A percentile compares a stretch with the other conserved stretches of the same genome.
These are phyloP conservation scores for Suhomyces panamericanus DNA, from an alignment of 1,139 yeast species.

Conservation along the genomic window DNA sequence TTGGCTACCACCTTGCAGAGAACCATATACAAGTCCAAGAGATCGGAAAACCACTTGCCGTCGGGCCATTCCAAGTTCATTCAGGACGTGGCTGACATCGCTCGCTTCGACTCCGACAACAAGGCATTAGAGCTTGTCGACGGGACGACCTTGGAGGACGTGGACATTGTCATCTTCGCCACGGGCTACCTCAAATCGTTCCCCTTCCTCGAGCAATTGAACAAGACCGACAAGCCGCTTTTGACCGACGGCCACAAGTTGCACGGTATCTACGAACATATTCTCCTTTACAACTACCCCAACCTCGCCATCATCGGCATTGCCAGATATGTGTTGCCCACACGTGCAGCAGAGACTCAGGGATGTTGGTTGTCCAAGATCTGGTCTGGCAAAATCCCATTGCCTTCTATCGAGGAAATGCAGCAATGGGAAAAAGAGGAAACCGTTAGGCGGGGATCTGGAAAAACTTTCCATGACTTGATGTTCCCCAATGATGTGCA, in stretches of 20 bases:
- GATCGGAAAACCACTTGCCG: slow-evolving; percentile 40
- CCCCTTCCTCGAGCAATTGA: slow-evolving; percentile 15
- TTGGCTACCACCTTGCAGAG: slow-evolving; percentile 38
- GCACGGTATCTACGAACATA: slow-evolving; percentile 54
- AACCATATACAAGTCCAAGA: slow-evolving; percentile 46
- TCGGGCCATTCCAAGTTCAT: slow-evolving; percentile 42
- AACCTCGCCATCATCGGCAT: slow-evolving; percentile 55
- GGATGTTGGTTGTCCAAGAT: slow-evolving; percentile 57
- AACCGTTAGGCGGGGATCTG: slow-evolving; percentile 36
- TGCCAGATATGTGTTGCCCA: slow-evolving; percentile 56
- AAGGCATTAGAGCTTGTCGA: slow-evolving; percentile 28
- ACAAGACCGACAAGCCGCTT: slow-evolving; percentile 22
- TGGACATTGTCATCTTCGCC: slow-evolving; percentile 58
- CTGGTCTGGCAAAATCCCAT: slow-evolving; percentile 45
- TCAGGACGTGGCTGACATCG: slow-evolving; percentile 42
- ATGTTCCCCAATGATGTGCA: slow-evolving; percentile 50
- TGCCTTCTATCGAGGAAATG: slow-evolving; percentile 49
- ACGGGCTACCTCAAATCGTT: slow-evolving; percentile 52
- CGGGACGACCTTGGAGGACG: slow-evolving; percentile 36
- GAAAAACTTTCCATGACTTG: slow-evolving; percentile 45
- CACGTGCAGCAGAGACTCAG: slow-evolving; percentile 60
- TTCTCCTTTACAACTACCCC: slow-evolving; percentile 54
- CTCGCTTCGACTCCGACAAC: slow-evolving; percentile 26
- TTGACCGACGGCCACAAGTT: slow-evolving; percentile 47
- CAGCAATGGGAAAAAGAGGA: slow-evolving; percentile 37